Base-by-base conservation (phyloP, 2,329 filamentous ascomycete genomes). In the Botrytis deweyae region DNA sequence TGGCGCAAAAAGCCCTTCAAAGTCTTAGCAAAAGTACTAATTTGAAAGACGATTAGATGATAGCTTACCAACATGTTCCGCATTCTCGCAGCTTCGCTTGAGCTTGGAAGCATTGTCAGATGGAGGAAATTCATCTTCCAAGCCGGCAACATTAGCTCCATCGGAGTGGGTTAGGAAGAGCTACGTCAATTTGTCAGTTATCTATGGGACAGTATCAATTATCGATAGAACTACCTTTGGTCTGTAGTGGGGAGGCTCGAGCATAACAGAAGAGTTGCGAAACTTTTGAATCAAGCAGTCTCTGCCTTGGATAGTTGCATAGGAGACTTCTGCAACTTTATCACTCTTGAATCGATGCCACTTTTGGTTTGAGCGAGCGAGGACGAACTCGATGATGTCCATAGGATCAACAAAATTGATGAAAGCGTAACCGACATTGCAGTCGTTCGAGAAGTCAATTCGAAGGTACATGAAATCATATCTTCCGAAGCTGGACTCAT, bases 391-490 rank as follows among this genome's bases (percentile, higher is more conserved):
- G 72, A 94, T 88, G 74, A 96, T 94, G 81, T 93, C 89, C 74
- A 91, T 85, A 0, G 93, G 90, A 89, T 94, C 90, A 62, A 91
- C 88, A 78, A 98, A 98, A 83, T 99, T 98, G 84, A 99, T 94
- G 83, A 98, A 99, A 0, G 94, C 95, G 82, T 98, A 98, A 64
- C 96, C 96, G 74, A 98, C 95, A 81, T 94, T 95, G 90, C 92
- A 94, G 76, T 93, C 90, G 78, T 94, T 93, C 72, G 89, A 90
- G 78, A 95, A 95, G 81, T 95, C 93, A 78, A 98, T 98, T 58
- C 96, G 91, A 70, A 98, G 84, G 81, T 99, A 99, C 86, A 97
- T 90, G 82, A 98, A 98, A 81, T 98, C 95, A 81, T 97, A 98
- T 76, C 92, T 91, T 44, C 94, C 94, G 83, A 88, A 89, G 81